phyloP scores from a whole-genome alignment of 768 basidiomycete species.

The Naematelia aurantialba region DNA sequence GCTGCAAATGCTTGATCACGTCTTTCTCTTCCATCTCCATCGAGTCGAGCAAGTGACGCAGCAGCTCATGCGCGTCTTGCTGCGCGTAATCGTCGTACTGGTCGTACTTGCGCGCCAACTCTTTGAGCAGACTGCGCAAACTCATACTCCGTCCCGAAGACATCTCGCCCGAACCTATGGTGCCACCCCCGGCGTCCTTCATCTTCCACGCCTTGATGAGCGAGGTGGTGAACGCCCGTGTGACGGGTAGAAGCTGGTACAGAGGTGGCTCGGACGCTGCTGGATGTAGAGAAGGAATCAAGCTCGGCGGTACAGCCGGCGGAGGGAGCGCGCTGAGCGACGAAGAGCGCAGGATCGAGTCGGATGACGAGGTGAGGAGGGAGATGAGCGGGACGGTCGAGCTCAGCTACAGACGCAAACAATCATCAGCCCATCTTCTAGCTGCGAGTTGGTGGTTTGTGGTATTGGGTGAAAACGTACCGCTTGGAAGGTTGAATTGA shows the following conservation, averaged over 20 bases:
- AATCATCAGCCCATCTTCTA: constrained; percentile 6
- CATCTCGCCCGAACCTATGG: constrained; percentile 28
- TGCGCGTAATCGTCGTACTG: constrained; percentile 94
- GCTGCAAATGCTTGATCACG: constrained; percentile 51
- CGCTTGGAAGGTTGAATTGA: constrained; percentile 90
- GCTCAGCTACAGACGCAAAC: constrained; percentile 55
- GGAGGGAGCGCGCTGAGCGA: constrained; percentile 32
- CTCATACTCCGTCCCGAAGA: constrained; percentile 32
- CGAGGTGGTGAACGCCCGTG: constrained; percentile 38
- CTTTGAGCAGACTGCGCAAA: constrained; percentile 56
- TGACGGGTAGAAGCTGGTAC: constrained; percentile 43
- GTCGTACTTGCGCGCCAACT: constrained; percentile 78
- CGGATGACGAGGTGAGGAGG: constrained; percentile 40
- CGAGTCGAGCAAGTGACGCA: constrained; percentile 81
- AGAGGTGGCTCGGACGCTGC: constrained; percentile 44
- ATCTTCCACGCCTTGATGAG: constrained; percentile 45
- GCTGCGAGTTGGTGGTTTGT: not conserved
- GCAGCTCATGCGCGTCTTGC: constrained; percentile 92
- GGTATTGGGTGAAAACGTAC: constrained; percentile 49
- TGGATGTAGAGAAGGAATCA: constrained; percentile 41
- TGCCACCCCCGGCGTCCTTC: constrained; percentile 46
- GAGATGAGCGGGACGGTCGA: constrained; percentile 38
- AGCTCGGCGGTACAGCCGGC: constrained; percentile 21
- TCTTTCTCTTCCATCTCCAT: constrained; percentile 95
- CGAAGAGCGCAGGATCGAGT: constrained; percentile 53